These are phyloP conservation scores for Penicillium sp. DNA, from an alignment of 2,329 filamentous ascomycete genomes.

Conservation along the genomic window DNA sequence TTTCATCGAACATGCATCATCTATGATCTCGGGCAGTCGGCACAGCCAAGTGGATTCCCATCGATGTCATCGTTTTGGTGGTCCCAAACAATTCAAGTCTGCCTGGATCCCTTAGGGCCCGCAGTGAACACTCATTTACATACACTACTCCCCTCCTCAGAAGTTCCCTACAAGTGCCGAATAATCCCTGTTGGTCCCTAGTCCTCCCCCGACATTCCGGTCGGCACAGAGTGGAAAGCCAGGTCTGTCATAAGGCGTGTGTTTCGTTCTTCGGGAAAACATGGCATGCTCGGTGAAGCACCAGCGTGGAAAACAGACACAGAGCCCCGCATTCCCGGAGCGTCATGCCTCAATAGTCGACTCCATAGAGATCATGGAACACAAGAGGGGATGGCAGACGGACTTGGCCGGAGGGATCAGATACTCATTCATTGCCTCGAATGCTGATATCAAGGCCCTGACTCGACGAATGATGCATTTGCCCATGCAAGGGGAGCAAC, in stretches of 20 bases:
- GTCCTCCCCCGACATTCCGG: slow-evolving; percentile 6
- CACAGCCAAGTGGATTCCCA: slow-evolving; percentile 21
- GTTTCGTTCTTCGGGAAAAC: slow-evolving; percentile 14
- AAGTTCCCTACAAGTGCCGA: neutral
- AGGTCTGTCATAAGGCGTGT: slow-evolving; percentile 9
- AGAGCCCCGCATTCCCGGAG: slow-evolving; percentile 31
- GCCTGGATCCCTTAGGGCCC: slow-evolving; percentile 2
- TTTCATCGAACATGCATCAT: neutral
- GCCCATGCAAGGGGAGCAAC: slow-evolving; percentile 26
- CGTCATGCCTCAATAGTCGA: slow-evolving; percentile 23
- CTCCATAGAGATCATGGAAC: neutral
- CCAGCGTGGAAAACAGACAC: slow-evolving; percentile 18
- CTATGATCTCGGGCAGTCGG: slow-evolving; percentile 5
- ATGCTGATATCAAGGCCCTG: neutral
- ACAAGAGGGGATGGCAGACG: neutral
- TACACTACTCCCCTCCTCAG: neutral
- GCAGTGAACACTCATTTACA: neutral
- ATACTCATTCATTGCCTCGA: neutral
- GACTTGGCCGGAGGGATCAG: neutral
- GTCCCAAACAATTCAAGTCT: slow-evolving; percentile 14
- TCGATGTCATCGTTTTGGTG: slow-evolving; percentile 27
- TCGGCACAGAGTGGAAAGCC: neutral
- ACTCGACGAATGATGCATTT: slow-evolving; percentile 24
- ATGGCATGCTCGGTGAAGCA: slow-evolving; percentile 22
- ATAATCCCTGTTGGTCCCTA: neutral